A percentile compares a stretch with the other conserved stretches of the same genome.
Evolutionary conservation across 306 rosid species (phyloP).

Genomic region (Ziziphus jujuba): DNA sequence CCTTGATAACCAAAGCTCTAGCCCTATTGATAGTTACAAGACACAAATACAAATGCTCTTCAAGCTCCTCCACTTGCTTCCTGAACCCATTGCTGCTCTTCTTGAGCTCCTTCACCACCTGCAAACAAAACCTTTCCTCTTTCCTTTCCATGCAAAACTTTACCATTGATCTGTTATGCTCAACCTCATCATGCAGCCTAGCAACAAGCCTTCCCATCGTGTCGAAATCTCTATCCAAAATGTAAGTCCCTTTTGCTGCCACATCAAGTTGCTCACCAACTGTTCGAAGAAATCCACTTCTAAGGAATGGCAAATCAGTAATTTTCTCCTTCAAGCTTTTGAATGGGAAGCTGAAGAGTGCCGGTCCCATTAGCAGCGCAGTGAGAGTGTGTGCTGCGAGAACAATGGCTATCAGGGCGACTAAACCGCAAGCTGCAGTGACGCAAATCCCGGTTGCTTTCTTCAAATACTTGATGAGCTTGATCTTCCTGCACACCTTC

Average conservation of each 20-base stretch:
- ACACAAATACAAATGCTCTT: slow-evolving; percentile 59
- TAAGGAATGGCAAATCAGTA: background rate
- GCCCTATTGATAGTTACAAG: slow-evolving; percentile 49
- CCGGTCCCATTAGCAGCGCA: slow-evolving; percentile 38
- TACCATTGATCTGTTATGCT: slow-evolving; percentile 43
- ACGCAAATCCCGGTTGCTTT: slow-evolving; percentile 32
- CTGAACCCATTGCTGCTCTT: slow-evolving; percentile 38
- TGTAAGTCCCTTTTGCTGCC: slow-evolving; percentile 61
- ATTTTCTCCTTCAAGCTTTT: slow-evolving; percentile 29
- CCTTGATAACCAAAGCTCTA: slow-evolving; percentile 48
- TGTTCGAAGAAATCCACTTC: slow-evolving; percentile 28
- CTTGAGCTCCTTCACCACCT: slow-evolving; percentile 52
- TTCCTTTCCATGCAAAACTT: slow-evolving; percentile 45
- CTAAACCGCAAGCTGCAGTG: slow-evolving; percentile 38
- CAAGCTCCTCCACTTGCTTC: slow-evolving; percentile 60
- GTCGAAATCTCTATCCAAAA: slow-evolving; percentile 53
- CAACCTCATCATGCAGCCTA: slow-evolving; percentile 46
- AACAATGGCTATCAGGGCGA: slow-evolving; percentile 24
- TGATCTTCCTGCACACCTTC: slow-evolving; percentile 43
- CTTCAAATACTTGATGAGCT: slow-evolving; percentile 31
- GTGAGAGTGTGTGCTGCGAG: slow-evolving; percentile 38
- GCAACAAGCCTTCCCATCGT: slow-evolving; percentile 53
- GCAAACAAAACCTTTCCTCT: slow-evolving; percentile 35
- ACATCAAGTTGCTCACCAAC: slow-evolving; percentile 47
- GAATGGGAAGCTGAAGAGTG: slow-evolving; percentile 27